phyloP scores from a whole-genome alignment of 2,329 filamentous ascomycete genomes.

The Botrytis byssoidea region DNA sequence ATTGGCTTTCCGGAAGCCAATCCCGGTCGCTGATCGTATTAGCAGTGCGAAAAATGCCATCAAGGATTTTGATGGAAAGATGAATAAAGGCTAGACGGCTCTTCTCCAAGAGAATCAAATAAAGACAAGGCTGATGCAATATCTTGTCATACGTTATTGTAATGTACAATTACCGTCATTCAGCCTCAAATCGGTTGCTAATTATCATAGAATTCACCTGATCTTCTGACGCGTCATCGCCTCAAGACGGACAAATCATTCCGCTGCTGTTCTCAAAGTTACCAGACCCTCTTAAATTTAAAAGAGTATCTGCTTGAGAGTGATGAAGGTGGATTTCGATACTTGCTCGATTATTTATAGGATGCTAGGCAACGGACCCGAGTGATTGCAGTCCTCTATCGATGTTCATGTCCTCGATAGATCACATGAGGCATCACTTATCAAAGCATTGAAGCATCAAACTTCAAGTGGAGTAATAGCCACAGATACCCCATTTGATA shows the following conservation, averaged over 20 bases:
- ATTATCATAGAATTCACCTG: background rate
- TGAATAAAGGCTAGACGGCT: background rate
- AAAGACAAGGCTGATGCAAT: background rate
- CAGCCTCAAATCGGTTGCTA: background rate
- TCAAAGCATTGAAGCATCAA: background rate
- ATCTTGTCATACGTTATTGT: slow-evolving; percentile 8
- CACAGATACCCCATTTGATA: slow-evolving; percentile 1
- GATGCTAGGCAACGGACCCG: background rate
- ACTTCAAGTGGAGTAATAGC: slow-evolving; percentile 12
- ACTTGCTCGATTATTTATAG: background rate
- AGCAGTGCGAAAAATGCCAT: background rate
- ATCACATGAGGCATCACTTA: background rate
- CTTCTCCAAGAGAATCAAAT: background rate
- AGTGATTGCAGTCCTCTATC: background rate
- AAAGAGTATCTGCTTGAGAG: background rate
- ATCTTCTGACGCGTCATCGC: background rate
- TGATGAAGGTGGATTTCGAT: background rate
- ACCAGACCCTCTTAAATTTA: too few relatives aligned
- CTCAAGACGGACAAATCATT: background rate
- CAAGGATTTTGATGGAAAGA: slow-evolving; percentile 13
- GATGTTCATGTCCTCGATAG: background rate
- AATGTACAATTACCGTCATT: background rate
- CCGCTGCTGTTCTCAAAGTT: too few relatives aligned
- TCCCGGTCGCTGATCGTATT: background rate
- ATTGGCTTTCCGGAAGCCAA: slow-evolving; percentile 14